Evolutionary conservation across 345 rosid genomes (phyloP), one percentile per base, ranked within the genome.

Genomic region (Eucalyptus marginata): DNA sequence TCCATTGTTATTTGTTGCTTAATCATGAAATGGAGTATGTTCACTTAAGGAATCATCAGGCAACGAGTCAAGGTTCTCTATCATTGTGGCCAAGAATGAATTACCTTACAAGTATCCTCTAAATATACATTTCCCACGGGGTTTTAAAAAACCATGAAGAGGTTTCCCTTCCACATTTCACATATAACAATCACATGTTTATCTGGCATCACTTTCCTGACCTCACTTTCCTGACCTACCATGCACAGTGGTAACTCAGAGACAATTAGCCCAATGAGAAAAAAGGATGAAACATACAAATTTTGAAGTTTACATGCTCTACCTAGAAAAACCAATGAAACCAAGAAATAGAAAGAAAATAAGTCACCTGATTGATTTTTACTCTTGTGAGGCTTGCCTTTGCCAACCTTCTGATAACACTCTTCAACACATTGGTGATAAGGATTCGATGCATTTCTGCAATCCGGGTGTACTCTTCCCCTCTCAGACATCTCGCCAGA

Each of bases 371-470:
- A 29, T 62, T 64, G 33, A 33, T 36, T 89, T 59, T 51, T 80
- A 14, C 87, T 84, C 87, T 87, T 87, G 89, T 49, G 89, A n/a
- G 90, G 87, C 85, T 87, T 89, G 59, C 83, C 87, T 29, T 59
- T 87, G 24, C 79, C 90, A 47, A 87, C 62, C 64, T 89, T 89
- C 87, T 27, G 50, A 46, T 89, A 46, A 92, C 97, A 95, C 59
- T 89, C 90, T 88, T 93, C 93, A 88, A 89, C 90, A 89, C 96
- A 94, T 79, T 93, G 92, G 89, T 94, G 96, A 91, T 62, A 95
- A 86, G 96, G 95, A 90, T 95, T 95, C 85, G 94, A 87, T 29
- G 96, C 93, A 89, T 92, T 94, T 56, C 93, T 89, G 79, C 91
- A 90, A 24, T 46, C 90, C 10, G 91, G 90, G 84, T 92, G 56